These are phyloP conservation scores for Suillus occidentalis DNA, from an alignment of 768 basidiomycete species.

Conservation along the genomic window DNA sequence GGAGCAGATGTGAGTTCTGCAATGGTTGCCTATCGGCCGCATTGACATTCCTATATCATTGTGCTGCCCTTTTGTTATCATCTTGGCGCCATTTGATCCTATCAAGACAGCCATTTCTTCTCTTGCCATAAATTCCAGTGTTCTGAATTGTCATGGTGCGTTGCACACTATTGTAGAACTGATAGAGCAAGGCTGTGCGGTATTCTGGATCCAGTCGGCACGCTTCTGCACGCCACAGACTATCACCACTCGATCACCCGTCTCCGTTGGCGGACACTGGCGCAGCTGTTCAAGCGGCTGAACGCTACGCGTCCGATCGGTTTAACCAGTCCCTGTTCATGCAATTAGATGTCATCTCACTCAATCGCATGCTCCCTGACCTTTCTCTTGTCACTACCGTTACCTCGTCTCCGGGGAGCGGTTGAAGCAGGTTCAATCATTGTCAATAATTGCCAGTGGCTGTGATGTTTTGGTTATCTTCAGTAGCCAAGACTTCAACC, in stretches of 20 bases:
- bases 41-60: not conserved
- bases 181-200: not conserved
- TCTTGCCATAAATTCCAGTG: not conserved
- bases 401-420: not conserved
- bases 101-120: not conserved
- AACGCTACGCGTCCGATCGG: not conserved
- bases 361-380: not conserved
- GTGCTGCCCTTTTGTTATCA: not conserved
- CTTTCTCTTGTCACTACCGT: not conserved
- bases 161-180: not conserved
- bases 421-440: not conserved
- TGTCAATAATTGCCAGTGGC: not conserved
- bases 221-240: not conserved
- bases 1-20: not conserved
- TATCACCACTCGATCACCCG: not conserved
- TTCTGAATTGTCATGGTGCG: not conserved
- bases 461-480: not conserved
- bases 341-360: not conserved
- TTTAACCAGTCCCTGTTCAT: not conserved
- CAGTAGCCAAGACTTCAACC: not conserved
- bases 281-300: not conserved
- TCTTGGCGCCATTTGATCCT: not conserved
- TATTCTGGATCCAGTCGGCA: not conserved
- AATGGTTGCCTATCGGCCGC: not conserved
- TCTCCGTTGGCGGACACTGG: not conserved